phyloP scores from a whole-genome alignment of 2,329 filamentous ascomycete species.

The Trichoderma koningii region DNA sequence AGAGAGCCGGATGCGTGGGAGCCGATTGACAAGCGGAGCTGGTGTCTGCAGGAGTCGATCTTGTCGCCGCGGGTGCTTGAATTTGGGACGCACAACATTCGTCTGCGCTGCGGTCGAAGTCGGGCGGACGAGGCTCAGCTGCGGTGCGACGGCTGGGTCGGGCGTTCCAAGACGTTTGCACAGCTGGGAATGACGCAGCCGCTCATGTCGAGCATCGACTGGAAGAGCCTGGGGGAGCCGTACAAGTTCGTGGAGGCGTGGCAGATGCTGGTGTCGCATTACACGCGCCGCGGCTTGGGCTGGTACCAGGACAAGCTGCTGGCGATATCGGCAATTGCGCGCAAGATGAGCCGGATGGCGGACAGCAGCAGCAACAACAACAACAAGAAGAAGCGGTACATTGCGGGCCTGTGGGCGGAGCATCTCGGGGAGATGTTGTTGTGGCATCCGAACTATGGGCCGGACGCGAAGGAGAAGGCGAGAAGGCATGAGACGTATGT shows the following conservation, averaged over 20 bases:
- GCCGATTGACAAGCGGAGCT: conserved; percentile 12
- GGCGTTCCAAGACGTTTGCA: conserved; percentile 10
- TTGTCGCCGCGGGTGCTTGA: conserved; percentile 17
- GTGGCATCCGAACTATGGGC: conserved; percentile 15
- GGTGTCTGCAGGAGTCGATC: conserved; percentile 19
- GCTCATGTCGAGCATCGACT: conserved; percentile 7
- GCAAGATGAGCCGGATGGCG: not conserved
- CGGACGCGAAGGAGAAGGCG: conserved; percentile 6
- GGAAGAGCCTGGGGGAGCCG: not conserved
- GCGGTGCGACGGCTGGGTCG: conserved; percentile 1
- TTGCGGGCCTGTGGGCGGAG: conserved; percentile 11
- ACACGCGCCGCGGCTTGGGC: conserved; percentile 13
- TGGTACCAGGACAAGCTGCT: conserved; percentile 21
- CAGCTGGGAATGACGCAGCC: conserved; percentile 11
- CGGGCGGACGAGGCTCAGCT: conserved; percentile 8
- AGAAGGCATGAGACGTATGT: conserved; percentile 4
- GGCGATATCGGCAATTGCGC: conserved; percentile 14
- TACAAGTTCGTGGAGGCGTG: conserved; percentile 11
- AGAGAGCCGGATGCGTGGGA: conserved; percentile 13
- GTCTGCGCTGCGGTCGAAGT: conserved; percentile 5
- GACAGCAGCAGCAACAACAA: no score
- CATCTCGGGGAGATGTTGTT: not conserved
- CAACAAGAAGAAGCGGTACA: not conserved
- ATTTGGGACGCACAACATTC: conserved; percentile 11
- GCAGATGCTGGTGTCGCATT: conserved; percentile 17